Conservation (phyloP, 306 rosid genomes). For the Corylus heterophylla region DNA sequence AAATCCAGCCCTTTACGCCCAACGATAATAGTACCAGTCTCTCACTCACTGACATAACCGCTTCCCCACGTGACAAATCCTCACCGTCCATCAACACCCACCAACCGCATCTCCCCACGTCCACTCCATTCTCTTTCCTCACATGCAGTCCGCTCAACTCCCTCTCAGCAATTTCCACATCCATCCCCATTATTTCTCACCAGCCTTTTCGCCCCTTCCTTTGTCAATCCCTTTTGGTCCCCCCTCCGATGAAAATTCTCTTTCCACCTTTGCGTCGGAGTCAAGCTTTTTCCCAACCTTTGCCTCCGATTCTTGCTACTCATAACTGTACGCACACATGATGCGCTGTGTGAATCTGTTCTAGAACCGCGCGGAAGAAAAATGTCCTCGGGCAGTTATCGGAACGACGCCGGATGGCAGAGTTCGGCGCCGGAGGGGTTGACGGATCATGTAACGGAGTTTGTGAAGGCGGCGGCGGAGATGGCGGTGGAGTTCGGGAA, state of each 20-base stretch:
- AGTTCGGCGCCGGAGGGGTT: conserved; percentile 35
- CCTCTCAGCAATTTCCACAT: not conserved
- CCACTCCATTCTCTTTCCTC: not conserved
- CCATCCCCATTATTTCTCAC: conserved; percentile 27
- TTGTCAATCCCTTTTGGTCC: conserved; percentile 36
- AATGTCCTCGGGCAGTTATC: not conserved
- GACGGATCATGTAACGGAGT: conserved; percentile 60
- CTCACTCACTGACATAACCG: not conserved
- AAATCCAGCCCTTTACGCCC: not conserved
- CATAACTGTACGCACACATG: too few relatives aligned
- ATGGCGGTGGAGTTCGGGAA: conserved; percentile 78
- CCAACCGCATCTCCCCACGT: not conserved
- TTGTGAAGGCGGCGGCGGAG: conserved; percentile 72
- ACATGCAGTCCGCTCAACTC: not conserved
- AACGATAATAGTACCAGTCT: not conserved
- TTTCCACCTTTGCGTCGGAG: conserved; percentile 20
- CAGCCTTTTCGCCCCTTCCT: conserved; percentile 19
- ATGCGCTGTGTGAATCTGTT: not conserved
- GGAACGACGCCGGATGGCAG: not conserved
- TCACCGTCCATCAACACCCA: not conserved
- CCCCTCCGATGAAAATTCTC: conserved; percentile 4
- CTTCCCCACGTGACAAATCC: conserved; percentile 19
- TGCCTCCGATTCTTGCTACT: not conserved
- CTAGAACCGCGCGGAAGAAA: not conserved
- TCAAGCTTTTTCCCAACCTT: conserved; percentile 10